Evolutionary conservation across 768 basidiomycete genomes (phyloP), one percentile per base, ranked within the genome.

Genomic region (Porpolomopsis calyptriformis): DNA sequence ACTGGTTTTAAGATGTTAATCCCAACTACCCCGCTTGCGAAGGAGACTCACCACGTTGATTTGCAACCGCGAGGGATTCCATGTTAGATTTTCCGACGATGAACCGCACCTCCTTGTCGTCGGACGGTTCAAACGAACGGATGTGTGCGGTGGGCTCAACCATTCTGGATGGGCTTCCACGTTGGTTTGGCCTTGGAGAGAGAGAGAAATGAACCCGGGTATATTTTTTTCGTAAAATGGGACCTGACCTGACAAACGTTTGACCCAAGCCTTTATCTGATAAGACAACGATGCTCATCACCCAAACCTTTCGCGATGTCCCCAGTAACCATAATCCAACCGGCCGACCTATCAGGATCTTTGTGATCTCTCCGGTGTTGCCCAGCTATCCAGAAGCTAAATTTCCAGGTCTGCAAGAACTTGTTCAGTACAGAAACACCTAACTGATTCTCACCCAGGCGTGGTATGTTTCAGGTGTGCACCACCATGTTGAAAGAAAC

Each of bases 311-410:
- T 63, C 71, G 83, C 57, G 91, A 94, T 56, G 62, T 96, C 4
- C 77, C 82, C 33, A 78, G 83, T 45, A 77, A 74, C 42, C 74
- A 86, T 36, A 71, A 81, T 55, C 63, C 68, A 10, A 62, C 60
- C 34, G 77, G 77, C 8, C 71, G 70, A 3, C 80, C 83, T 0
- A 82, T 92, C 51, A 72, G 90, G 45, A 78, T 94, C 33, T 91
- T 82, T 58, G 69, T 96, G 25, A 82, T 92, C 48, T 76, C 86
- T 16, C 92, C 92, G 5, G 72, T 70, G 43, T 59, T 91, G 11
- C 80, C 84, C 9, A 76, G 81, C 40, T 91, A 94, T 59, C 92
- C 92, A 0, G 74, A 89, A 37, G 92, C 89, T 20, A 89, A 83
- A 63, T 94, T 93, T 60, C 91, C 90, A 58, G 89, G 88, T 80